phyloP scores from a whole-genome alignment of 1,139 yeast species.

The Candida dubliniensis region DNA sequence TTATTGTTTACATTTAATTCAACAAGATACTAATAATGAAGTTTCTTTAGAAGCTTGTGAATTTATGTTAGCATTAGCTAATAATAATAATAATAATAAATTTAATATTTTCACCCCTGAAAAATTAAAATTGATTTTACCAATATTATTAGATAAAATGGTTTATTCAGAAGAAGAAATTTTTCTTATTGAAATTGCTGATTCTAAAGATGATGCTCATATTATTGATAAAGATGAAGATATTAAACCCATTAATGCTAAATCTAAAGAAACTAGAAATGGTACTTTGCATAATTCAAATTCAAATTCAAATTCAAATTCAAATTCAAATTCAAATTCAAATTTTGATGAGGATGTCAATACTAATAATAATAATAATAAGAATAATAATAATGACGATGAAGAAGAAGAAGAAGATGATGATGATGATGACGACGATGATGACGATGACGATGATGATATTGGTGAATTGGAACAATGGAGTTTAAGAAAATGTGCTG shows the following conservation, averaged over 20 bases:
- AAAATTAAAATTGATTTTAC: slow-evolving; percentile 62
- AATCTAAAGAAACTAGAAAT: slow-evolving; percentile 62
- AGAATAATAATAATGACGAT: too few species aligned
- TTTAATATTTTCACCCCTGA: slow-evolving; percentile 51
- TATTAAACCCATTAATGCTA: slow-evolving; percentile 74
- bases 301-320: too few species aligned
- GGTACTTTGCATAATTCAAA: slow-evolving; percentile 4
- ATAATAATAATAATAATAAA: slow-evolving; percentile 54
- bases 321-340: too few species aligned
- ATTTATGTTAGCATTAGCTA: slow-evolving; percentile 75
- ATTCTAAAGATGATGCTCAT: slow-evolving; percentile 65
- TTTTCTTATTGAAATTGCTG: slow-evolving; percentile 65
- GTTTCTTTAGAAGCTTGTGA: slow-evolving; percentile 94
- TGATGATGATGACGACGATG: slow-evolving; percentile 43
- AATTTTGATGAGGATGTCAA: too few species aligned
- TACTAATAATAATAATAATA: too few species aligned
- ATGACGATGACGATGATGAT: slow-evolving; percentile 66
- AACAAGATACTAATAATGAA: slow-evolving; percentile 53
- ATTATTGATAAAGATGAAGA: slow-evolving; percentile 84
- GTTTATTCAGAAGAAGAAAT: slow-evolving; percentile 85
- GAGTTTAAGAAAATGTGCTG: slow-evolving; percentile 91
- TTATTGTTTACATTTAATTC: slow-evolving; percentile 80
- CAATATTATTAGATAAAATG: slow-evolving; percentile 78
- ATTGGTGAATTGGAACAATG: slow-evolving; percentile 70
- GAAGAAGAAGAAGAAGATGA: slow-evolving; percentile 11